phyloP scores from a whole-genome alignment of 192 early-diverging fungal species.

The Coemansia sp. region DNA sequence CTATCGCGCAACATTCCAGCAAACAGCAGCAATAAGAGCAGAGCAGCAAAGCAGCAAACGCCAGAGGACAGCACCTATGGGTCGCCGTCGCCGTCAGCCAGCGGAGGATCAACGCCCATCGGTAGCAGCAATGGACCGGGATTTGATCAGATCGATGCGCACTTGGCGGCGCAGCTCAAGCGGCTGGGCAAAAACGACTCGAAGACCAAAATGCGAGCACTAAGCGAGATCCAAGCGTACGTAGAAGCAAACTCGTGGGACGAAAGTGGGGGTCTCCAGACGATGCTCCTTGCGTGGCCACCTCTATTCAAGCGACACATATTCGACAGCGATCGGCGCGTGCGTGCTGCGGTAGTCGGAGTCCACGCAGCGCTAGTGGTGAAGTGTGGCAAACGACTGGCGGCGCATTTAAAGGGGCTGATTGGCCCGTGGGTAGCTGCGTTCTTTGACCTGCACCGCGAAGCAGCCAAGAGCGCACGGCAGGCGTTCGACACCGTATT shows the following conservation, averaged over 20 bases:
- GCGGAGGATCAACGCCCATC: constrained; percentile 16
- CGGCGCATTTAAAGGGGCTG: constrained; percentile 76
- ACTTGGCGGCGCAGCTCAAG: constrained; percentile 76
- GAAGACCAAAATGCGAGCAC: constrained; percentile 81
- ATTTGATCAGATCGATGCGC: constrained; percentile 58
- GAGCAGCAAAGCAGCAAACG: not conserved
- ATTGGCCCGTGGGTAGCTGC: constrained; percentile 82
- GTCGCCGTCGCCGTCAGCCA: not conserved
- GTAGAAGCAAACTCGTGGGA: constrained; percentile 55
- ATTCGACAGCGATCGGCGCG: constrained; percentile 82
- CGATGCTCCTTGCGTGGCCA: constrained; percentile 49
- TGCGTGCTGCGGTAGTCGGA: constrained; percentile 67
- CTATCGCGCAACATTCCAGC: constrained; percentile 51
- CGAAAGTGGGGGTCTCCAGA: constrained; percentile 22
- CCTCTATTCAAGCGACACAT: constrained; percentile 28
- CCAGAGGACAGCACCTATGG: not conserved
- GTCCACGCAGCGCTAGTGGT: constrained; percentile 69
- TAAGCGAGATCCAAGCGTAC: constrained; percentile 78
- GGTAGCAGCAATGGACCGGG: constrained; percentile 15
- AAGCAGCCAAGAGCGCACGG: constrained; percentile 67
- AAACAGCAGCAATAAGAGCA: too few species aligned
- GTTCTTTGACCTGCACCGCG: constrained; percentile 79
- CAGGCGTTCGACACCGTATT: constrained; percentile 68
- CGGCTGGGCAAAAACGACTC: constrained; percentile 85
- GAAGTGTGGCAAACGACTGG: constrained; percentile 72